Percentiles rank a stretch among this genome's conserved stretches.
phyloP scores from a whole-genome alignment of 495 filamentous ascomycete genomes.

The Neurospora pannonica region DNA sequence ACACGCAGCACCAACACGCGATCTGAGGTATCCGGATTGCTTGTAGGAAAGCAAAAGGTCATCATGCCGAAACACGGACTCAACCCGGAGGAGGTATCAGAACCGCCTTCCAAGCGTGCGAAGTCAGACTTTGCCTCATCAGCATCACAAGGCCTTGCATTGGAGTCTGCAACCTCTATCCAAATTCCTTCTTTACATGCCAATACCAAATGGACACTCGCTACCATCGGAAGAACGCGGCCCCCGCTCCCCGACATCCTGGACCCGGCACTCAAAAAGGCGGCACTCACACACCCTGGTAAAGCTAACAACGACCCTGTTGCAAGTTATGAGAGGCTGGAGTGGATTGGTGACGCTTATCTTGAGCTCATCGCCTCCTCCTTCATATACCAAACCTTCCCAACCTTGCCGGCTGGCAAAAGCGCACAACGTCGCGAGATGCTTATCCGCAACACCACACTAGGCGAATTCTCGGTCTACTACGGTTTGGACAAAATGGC shows the following conservation, averaged over 20 bases:
- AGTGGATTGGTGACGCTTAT: conserved; percentile 70
- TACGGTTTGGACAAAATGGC: conserved; percentile 61
- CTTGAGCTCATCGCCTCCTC: conserved; percentile 59
- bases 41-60: neutral
- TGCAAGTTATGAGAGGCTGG: conserved; percentile 57
- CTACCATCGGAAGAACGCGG: conserved; percentile 25
- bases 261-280: conserved; percentile 45
- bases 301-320: conserved; percentile 23
- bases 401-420: conserved; percentile 45
- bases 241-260: conserved; percentile 52
- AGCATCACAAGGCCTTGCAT: neutral
- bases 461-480: conserved; percentile 50
- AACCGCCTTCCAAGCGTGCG: conserved; percentile 7
- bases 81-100: neutral
- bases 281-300: conserved; percentile 61
- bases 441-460: conserved; percentile 68
- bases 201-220: conserved; percentile 31
- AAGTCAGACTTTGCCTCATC: conserved; percentile 1
- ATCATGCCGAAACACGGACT: neutral
- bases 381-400: conserved; percentile 55
- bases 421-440: conserved; percentile 58
- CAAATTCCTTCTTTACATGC: conserved; percentile 2
- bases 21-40: neutral
- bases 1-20: neutral
- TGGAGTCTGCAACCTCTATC: neutral